Conservation (phyloP, 345 rosid species). For the Salix dunnii region DNA sequence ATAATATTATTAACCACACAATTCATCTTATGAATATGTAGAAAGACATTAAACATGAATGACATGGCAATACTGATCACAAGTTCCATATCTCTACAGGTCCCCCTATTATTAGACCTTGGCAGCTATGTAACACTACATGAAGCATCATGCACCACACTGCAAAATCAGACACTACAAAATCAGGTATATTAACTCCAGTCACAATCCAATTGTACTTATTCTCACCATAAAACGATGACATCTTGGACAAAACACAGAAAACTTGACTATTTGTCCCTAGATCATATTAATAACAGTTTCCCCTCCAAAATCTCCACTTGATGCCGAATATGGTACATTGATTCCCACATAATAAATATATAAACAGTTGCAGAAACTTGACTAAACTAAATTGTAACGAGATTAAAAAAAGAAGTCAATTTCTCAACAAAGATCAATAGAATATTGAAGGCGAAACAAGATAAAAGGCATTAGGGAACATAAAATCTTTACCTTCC, state of each 20-base stretch:
- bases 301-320: background rate
- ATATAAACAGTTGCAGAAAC: background rate
- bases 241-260: too few species aligned
- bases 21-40: background rate
- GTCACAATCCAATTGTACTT: background rate
- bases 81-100: slow-evolving; percentile 3
- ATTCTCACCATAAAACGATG: too few species aligned
- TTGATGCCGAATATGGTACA: background rate
- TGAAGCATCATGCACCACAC: background rate
- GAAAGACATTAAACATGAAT: background rate
- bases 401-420: background rate
- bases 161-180: background rate
- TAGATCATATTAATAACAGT: too few species aligned
- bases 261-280: too few species aligned
- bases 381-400: background rate
- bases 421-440: background rate
- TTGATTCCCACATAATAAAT: background rate
- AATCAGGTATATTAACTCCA: background rate
- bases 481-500: slow-evolving; percentile 56
- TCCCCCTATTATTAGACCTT: background rate
- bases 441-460: background rate
- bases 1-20: slow-evolving; percentile 9
- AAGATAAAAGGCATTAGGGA: slow-evolving; percentile 3
- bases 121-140: background rate
- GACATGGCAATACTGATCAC: background rate